Evolutionary conservation across 495 filamentous ascomycete genomes (phyloP).

Genomic region (Hypoxylon perforatum): DNA sequence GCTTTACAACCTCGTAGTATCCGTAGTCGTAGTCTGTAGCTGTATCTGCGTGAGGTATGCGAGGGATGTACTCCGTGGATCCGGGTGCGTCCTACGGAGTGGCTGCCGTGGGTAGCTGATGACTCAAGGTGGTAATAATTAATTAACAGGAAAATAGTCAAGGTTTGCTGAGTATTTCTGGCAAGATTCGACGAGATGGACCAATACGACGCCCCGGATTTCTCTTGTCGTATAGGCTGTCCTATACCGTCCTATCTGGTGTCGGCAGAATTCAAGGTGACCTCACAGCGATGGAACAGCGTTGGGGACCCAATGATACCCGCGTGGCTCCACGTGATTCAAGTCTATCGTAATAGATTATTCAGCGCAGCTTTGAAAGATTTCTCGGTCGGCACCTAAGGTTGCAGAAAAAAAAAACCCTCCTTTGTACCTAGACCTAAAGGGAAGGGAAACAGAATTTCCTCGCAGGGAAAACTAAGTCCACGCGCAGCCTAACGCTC

Average conservation of each 20-base stretch:
- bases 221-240: constrained; percentile 33
- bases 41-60: background rate
- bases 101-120: constrained; percentile 26
- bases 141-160: constrained; percentile 25
- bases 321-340: constrained; percentile 36
- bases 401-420: constrained; percentile 6
- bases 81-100: constrained; percentile 22
- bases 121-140: constrained; percentile 33
- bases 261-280: constrained; percentile 39
- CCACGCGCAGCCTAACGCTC: constrained; percentile 2
- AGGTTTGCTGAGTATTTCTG: constrained; percentile 20
- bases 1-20: no score
- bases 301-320: constrained; percentile 39
- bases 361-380: constrained; percentile 23
- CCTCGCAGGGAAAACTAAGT: constrained; percentile 16
- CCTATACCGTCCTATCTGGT: constrained; percentile 17
- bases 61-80: constrained; percentile 14
- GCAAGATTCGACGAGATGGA: constrained; percentile 21
- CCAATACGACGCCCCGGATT: constrained; percentile 32
- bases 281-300: constrained; percentile 29
- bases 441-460: constrained; percentile 3
- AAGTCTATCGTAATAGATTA: constrained; percentile 42
- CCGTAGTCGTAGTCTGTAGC: background rate
- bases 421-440: constrained; percentile 3
- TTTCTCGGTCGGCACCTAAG: background rate